phyloP scores from a whole-genome alignment of 2,329 filamentous ascomycete species.

The Aspergillus floridensis region DNA sequence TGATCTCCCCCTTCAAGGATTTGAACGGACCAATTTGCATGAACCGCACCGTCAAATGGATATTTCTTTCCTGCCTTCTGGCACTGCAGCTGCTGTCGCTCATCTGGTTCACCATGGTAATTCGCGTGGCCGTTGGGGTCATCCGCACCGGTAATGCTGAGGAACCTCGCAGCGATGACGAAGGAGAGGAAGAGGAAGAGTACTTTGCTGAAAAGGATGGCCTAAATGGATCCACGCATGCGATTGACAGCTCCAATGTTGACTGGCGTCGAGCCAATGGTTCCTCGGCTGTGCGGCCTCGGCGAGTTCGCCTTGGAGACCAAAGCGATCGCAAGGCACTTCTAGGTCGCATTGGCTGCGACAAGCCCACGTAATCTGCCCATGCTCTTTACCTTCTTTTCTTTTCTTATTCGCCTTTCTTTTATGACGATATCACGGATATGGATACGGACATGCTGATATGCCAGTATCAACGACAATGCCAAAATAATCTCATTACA shows the following conservation, averaged over 20 bases:
- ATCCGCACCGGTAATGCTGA: slow-evolving; percentile 72
- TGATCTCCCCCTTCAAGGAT: slow-evolving; percentile 71
- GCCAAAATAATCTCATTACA: neutral
- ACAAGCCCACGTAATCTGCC: slow-evolving; percentile 55
- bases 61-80: slow-evolving; percentile 74
- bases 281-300: slow-evolving; percentile 33
- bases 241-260: slow-evolving; percentile 27
- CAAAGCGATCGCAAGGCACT: slow-evolving; percentile 64
- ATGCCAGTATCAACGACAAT: slow-evolving; percentile 10
- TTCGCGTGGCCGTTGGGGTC: slow-evolving; percentile 77
- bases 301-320: slow-evolving; percentile 38
- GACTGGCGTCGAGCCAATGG: slow-evolving; percentile 37
- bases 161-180: slow-evolving; percentile 83
- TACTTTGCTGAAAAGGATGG: slow-evolving; percentile 24
- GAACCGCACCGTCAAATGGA: slow-evolving; percentile 69
- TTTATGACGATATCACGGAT: slow-evolving; percentile 14
- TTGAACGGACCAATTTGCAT: slow-evolving; percentile 75
- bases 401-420: slow-evolving; percentile 4
- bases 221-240: slow-evolving; percentile 20
- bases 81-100: slow-evolving; percentile 76
- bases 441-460: slow-evolving; percentile 11
- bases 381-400: slow-evolving; percentile 16
- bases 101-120: slow-evolving; percentile 86
- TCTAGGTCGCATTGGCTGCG: slow-evolving; percentile 77
- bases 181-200: slow-evolving; percentile 61